Conservation (phyloP, 2,329 filamentous ascomycete genomes). For the Exophiala xenobiotica region DNA sequence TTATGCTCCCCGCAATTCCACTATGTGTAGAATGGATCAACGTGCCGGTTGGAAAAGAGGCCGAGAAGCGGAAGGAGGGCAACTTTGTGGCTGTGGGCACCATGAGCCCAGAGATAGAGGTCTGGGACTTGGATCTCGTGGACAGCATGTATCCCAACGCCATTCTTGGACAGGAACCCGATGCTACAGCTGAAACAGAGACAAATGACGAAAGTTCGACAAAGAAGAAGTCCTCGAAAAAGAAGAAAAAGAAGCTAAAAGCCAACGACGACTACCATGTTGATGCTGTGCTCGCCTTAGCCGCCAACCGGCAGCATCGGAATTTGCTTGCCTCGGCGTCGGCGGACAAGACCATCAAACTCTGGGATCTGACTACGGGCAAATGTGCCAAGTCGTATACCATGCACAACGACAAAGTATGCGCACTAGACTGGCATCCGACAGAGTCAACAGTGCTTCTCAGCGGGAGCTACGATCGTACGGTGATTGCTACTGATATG, state of each 20-base stretch:
- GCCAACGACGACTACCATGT: slow-evolving; percentile 91
- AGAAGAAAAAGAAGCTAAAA: slow-evolving; percentile 86
- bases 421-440: slow-evolving; percentile 90
- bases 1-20: slow-evolving; percentile 96
- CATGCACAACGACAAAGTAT: slow-evolving; percentile 97
- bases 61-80: slow-evolving; percentile 65
- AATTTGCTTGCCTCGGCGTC: slow-evolving; percentile 94
- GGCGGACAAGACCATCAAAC: slow-evolving; percentile 93
- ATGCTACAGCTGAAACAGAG: slow-evolving; percentile 50
- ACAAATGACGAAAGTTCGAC: slow-evolving; percentile 29
- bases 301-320: slow-evolving; percentile 88
- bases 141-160: slow-evolving; percentile 99
- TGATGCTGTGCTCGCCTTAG: slow-evolving; percentile 85
- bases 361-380: slow-evolving; percentile 92
- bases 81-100: slow-evolving; percentile 96
- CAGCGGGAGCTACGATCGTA: slow-evolving; percentile 92
- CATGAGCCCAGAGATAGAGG: slow-evolving; percentile 97
- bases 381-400: slow-evolving; percentile 94
- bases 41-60: slow-evolving; percentile 74
- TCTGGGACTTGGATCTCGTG: slow-evolving; percentile 94
- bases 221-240: slow-evolving; percentile 67
- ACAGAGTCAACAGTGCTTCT: slow-evolving; percentile 83
- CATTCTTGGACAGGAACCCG: slow-evolving; percentile 75
- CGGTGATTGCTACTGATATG: slow-evolving; percentile 94
- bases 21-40: slow-evolving; percentile 95